A percentile compares a stretch with the other conserved stretches of the same genome.
phyloP scores from a whole-genome alignment of 192 early-diverging fungal species.

The Linnemannia hyalina region DNA sequence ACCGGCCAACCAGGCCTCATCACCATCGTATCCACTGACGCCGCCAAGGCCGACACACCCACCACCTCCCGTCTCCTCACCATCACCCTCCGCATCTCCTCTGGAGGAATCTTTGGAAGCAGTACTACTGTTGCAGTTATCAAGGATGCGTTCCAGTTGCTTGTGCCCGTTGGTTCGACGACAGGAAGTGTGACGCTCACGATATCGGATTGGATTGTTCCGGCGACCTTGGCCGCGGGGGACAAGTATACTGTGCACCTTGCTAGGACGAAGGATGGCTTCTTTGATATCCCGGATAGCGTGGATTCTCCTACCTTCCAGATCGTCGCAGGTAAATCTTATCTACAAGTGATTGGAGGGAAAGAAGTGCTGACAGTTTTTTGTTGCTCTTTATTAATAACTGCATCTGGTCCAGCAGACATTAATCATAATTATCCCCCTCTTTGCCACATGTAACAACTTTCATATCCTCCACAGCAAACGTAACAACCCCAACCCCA shows the following conservation, averaged over 20 bases:
- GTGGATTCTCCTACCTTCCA: constrained; percentile 5
- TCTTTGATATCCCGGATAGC: constrained; percentile 23
- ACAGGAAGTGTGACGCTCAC: background rate
- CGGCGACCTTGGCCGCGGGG: constrained; percentile 20
- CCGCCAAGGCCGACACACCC: constrained; percentile 10
- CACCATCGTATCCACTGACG: constrained; percentile 21
- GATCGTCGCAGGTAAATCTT: constrained; percentile 23
- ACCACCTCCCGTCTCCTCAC: constrained; percentile 22
- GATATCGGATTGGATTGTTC: constrained; percentile 35
- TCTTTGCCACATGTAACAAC: background rate
- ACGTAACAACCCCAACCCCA: background rate
- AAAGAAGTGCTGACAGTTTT: background rate
- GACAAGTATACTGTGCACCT: constrained; percentile 29
- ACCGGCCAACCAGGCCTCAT: constrained; percentile 25
- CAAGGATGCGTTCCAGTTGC: constrained; percentile 26
- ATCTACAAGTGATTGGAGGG: too few relatives aligned
- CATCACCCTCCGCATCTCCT: constrained; percentile 7
- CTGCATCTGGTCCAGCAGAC: too few relatives aligned
- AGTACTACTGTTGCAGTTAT: constrained; percentile 7
- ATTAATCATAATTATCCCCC: background rate
- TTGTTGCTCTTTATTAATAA: too few relatives aligned
- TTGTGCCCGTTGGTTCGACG: constrained; percentile 2
- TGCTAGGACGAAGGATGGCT: background rate
- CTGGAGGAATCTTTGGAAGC: constrained; percentile 2
- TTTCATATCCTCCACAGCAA: background rate